Evolutionary conservation across 345 rosid genomes (phyloP).

Genomic region (Mallotus nudiflorus): DNA sequence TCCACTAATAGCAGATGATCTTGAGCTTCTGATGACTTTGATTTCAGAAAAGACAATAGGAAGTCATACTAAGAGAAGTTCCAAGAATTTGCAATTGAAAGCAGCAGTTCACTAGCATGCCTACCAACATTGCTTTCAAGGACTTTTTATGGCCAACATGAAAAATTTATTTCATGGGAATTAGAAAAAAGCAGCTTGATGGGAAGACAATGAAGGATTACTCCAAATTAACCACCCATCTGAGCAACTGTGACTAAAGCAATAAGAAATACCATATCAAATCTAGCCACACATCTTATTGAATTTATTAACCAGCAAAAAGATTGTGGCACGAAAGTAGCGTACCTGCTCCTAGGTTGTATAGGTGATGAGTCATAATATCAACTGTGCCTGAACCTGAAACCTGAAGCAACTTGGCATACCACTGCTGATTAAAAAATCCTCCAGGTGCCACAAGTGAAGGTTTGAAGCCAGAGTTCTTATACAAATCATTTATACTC

Average conservation of each 20-base stretch:
- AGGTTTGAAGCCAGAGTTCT: slow-evolving; percentile 56
- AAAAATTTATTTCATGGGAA: background rate
- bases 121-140: background rate
- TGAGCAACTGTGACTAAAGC: background rate
- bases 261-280: background rate
- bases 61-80: background rate
- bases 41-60: background rate
- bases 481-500: slow-evolving; percentile 56
- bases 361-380: slow-evolving; percentile 81
- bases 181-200: background rate
- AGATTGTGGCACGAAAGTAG: background rate
- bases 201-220: slow-evolving; percentile 3
- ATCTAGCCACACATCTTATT: background rate
- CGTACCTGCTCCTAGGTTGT: slow-evolving; percentile 91
- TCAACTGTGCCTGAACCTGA: slow-evolving; percentile 67
- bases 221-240: background rate
- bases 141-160: slow-evolving; percentile 2
- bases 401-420: slow-evolving; percentile 62
- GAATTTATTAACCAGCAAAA: background rate
- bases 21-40: background rate
- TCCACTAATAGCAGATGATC: background rate
- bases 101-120: background rate
- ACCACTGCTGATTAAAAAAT: slow-evolving; percentile 76
- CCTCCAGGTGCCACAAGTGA: slow-evolving; percentile 88
- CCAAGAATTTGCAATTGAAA: background rate